Evolutionary conservation across 331 rosid genomes (phyloP).

Genomic region (Pyracantha coccinea): DNA sequence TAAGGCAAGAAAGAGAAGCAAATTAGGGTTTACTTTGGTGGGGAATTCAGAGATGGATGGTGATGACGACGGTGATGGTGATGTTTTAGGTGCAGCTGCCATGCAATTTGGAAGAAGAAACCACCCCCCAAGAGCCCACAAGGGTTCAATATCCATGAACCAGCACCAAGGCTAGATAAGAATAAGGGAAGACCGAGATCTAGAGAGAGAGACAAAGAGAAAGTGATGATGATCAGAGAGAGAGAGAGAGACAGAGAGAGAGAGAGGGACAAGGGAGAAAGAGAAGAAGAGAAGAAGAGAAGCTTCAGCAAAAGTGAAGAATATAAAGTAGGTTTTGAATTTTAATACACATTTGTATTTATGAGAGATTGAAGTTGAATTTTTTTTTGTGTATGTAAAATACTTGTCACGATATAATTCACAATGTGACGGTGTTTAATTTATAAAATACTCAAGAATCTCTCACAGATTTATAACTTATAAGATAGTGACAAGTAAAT

Average conservation of each 20-base stretch:
- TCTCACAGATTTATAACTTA: too few relatives aligned
- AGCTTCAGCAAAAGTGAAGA: slow-evolving; percentile 33
- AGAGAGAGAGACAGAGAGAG: background rate
- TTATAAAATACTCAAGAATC: too few relatives aligned
- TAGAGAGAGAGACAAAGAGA: slow-evolving; percentile 4
- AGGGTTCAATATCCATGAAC: slow-evolving; percentile 99
- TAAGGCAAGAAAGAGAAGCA: slow-evolving; percentile 33
- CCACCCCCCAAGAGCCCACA: slow-evolving; percentile 96
- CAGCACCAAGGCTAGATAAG: slow-evolving; percentile 46
- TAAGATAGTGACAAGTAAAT: background rate
- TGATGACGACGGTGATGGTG: slow-evolving; percentile 30
- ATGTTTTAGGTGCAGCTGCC: slow-evolving; percentile 57
- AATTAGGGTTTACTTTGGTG: slow-evolving; percentile 29
- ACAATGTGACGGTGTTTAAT: too few relatives aligned
- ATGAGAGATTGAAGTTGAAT: background rate
- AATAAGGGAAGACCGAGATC: slow-evolving; percentile 9
- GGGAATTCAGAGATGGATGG: slow-evolving; percentile 33
- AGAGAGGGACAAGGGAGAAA: background rate
- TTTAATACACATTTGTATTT: slow-evolving; percentile 38
- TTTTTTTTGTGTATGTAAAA: too few relatives aligned
- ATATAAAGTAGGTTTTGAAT: slow-evolving; percentile 43
- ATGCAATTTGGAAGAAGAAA: slow-evolving; percentile 78
- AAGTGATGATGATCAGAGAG: slow-evolving; percentile 4
- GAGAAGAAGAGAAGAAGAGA: slow-evolving; percentile 19
- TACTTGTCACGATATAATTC: too few relatives aligned